A percentile compares a stretch with the other conserved stretches of the same genome.
Conservation (phyloP, 306 rosid species). For the Begonia fuchsioides region DNA sequence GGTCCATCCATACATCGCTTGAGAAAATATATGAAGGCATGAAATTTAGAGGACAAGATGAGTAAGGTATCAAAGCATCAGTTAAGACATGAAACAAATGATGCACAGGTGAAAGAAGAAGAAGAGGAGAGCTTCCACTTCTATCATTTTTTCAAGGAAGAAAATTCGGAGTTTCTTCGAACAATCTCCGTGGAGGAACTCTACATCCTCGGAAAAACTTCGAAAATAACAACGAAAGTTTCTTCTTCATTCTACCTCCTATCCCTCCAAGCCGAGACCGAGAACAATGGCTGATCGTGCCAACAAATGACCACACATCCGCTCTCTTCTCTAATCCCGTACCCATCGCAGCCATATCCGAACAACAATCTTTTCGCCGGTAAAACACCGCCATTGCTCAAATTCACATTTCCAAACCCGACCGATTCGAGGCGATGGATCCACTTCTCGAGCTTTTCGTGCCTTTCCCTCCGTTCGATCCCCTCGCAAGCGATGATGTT, state of each 20-base stretch:
- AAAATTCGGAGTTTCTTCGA: no score
- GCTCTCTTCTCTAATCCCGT: slow-evolving; percentile 63
- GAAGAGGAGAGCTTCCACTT: not conserved
- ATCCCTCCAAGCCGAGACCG: slow-evolving; percentile 76
- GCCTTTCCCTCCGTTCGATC: slow-evolving; percentile 67
- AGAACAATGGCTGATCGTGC: slow-evolving; percentile 71
- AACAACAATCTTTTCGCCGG: slow-evolving; percentile 56
- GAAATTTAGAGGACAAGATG: no score
- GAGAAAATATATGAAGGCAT: no score
- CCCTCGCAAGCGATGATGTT: slow-evolving; percentile 89
- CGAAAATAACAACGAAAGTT: no score
- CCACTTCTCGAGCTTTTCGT: slow-evolving; percentile 75
- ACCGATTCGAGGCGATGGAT: slow-evolving; percentile 49
- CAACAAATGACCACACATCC: slow-evolving; percentile 53
- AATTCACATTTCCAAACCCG: slow-evolving; percentile 42
- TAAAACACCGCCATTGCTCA: slow-evolving; percentile 58
- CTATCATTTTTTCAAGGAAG: no score
- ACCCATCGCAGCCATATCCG: slow-evolving; percentile 69
- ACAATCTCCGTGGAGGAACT: no score
- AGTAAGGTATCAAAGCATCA: no score
- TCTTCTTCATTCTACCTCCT: slow-evolving; percentile 27
- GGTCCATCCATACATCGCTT: no score
- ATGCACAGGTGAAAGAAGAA: not conserved
- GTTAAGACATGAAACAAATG: slow-evolving; percentile 1
- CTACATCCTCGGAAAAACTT: no score